Percentiles rank a stretch among this genome's conserved stretches.
These are phyloP conservation scores for Capsicum pubescens DNA, from an alignment of 257 asterid species.

Conservation along the genomic window DNA sequence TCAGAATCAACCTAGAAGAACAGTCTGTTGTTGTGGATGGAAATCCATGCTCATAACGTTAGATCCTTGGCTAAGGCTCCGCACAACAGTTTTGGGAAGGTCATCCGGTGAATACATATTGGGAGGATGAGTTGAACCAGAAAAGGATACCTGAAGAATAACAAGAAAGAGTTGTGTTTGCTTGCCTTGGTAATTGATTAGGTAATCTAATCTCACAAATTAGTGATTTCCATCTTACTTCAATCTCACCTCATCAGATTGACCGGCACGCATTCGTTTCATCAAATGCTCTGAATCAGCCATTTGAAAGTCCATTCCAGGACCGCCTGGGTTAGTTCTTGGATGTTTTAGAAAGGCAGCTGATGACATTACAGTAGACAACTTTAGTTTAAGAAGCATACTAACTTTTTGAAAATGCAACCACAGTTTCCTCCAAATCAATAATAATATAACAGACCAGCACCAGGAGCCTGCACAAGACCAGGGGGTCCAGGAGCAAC, in stretches of 20 bases:
- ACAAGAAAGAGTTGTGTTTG: constrained; percentile 25
- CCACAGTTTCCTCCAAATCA: constrained; percentile 14
- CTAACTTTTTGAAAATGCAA: constrained; percentile 28
- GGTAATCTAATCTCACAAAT: constrained; percentile 10
- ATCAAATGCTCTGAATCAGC: constrained; percentile 87
- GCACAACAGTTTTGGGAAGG: constrained; percentile 85
- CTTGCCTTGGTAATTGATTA: constrained; percentile 13
- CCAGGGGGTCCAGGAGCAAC: constrained; percentile 62
- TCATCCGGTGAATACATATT: constrained; percentile 83
- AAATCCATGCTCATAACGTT: constrained; percentile 98
- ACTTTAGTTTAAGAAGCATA: constrained; percentile 12
- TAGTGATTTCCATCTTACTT: constrained; percentile 18
- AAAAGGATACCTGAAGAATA: constrained; percentile 72
- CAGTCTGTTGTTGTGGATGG: constrained; percentile 95
- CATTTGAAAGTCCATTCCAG: constrained; percentile 87
- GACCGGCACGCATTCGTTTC: constrained; percentile 86
- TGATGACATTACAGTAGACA: constrained; percentile 38
- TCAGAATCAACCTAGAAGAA: constrained; percentile 75
- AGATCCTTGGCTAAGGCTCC: constrained; percentile 93
- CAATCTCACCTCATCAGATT: constrained; percentile 71
- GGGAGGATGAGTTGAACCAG: constrained; percentile 81
- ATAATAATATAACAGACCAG: constrained; percentile 44
- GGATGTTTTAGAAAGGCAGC: constrained; percentile 90
- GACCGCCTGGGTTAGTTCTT: constrained; percentile 76
- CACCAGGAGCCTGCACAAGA: constrained; percentile 47